Conservation (phyloP, 2,329 filamentous ascomycete genomes). For the Botrytis hyacinthi region DNA sequence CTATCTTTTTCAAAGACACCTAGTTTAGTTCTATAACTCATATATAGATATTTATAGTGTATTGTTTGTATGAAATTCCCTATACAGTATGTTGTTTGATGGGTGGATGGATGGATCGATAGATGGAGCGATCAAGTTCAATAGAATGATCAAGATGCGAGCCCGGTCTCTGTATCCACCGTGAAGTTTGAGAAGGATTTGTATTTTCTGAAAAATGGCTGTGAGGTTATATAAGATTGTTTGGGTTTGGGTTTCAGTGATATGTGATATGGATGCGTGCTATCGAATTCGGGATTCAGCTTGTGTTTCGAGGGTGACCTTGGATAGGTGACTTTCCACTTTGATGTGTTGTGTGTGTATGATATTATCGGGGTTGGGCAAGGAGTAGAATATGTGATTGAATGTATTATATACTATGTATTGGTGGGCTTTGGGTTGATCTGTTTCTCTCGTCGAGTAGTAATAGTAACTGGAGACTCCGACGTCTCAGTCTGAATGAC, state of each 20-base stretch:
- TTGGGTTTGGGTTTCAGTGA: too few species aligned
- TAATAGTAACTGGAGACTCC: neutral
- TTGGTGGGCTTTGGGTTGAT: neutral
- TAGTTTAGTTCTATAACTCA: too few species aligned
- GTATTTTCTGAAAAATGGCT: too few species aligned
- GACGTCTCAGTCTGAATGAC: neutral
- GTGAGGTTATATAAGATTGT: neutral
- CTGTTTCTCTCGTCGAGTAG: neutral
- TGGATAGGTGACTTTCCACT: neutral
- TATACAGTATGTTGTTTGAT: too few species aligned
- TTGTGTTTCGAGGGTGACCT: neutral
- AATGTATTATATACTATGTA: neutral
- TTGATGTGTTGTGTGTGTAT: neutral
- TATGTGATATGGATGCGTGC: neutral
- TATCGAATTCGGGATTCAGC: neutral
- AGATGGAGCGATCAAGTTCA: too few species aligned
- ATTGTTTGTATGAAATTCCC: too few species aligned
- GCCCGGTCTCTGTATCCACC: neutral
- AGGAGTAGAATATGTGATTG: accelerated
- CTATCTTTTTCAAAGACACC: too few species aligned
- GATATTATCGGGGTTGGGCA: neutral
- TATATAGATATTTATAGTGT: too few species aligned
- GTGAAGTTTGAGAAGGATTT: too few species aligned
- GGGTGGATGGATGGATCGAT: too few species aligned
- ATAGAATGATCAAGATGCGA: too few species aligned